Evolutionary conservation across 805 yeast species (phyloP), one percentile per base, ranked within the genome.

Genomic region (Millerozyma acaciae): DNA sequence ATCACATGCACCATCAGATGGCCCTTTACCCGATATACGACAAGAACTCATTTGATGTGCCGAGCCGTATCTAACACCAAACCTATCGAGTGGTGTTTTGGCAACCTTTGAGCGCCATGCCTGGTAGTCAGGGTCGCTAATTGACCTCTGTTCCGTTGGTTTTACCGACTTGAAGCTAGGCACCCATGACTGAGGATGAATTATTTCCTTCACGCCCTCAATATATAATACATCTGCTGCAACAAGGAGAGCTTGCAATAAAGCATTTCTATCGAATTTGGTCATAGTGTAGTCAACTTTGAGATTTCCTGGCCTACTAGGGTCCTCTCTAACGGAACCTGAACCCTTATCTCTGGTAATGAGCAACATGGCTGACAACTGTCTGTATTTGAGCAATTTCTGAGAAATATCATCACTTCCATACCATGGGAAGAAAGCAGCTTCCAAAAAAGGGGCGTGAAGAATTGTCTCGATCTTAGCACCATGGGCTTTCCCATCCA

Each of bases 1-100:
- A 37, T 69, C 71, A 26, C 64, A 62, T 4, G 76, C 75, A 2
- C 73, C 72, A 30, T 62, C 42, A 7, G 37, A 30, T 8, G 76
- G 68, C 4, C 68, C 68, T 35, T 60, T 57, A 6, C 76, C 75
- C n/a, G 62, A 49, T 64, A 73, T 70, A 31, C 78, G 59, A 50
- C 77, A 70, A 7, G 70, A 45, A 27, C 69, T 59, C 78, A 73
- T 73, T 48, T 73, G 79, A 49, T 73, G 78, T 10, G 79, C 79
- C 2, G 68, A 55, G 9, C 77, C 78, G 36, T 57, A 53, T 3
- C 51, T 30, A 4, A 60, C 38, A 4, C 61, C 62, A 33, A 45
- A 64, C n/a, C 36, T 5, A 10, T 50, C 46, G 31, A 63, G 43
- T 5, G 57, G 55, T 12, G 46, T 45, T n/a, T 48, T 48, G 8